Evolutionary conservation across 139 green algal species (phyloP).

Genomic region (Chlamydomonas schloesseri): DNA sequence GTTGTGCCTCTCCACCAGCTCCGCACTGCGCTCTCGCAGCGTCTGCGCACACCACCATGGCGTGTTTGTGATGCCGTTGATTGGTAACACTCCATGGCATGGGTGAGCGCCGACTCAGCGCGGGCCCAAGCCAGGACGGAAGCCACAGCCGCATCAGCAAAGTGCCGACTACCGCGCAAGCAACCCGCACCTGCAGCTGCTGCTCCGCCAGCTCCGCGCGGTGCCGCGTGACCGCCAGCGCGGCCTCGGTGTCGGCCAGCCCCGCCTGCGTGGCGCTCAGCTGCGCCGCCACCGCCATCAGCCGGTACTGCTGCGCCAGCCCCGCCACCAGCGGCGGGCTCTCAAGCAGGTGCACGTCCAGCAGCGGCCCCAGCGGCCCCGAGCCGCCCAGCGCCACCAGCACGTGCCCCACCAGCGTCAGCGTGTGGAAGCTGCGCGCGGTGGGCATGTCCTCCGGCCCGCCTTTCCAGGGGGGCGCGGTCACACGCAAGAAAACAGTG

Average conservation of each 20-base stretch:
- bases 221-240: constrained; percentile 21
- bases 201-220: constrained; percentile 22
- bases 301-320: constrained; percentile 48
- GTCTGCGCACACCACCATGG: constrained; percentile 14
- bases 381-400: constrained; percentile 59
- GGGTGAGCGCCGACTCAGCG: too few relatives aligned
- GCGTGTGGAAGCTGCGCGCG: constrained; percentile 54
- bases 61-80: too few relatives aligned
- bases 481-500: too few relatives aligned
- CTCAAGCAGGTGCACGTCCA: constrained; percentile 55
- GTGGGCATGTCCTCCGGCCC: constrained; percentile 47
- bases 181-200: constrained; percentile 51
- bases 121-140: too few relatives aligned
- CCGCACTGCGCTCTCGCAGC: constrained; percentile 7
- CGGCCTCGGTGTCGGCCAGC: constrained; percentile 3
- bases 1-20: constrained; percentile 27
- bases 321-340: constrained; percentile 44
- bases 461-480: constrained; percentile 33
- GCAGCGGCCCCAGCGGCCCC: constrained; percentile 32
- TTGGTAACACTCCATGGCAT: too few relatives aligned
- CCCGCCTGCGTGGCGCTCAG: constrained; percentile 35
- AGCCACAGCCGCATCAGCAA: too few relatives aligned
- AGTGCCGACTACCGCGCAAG: too few relatives aligned
- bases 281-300: constrained; percentile 16
- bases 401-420: constrained; percentile 47